Evolutionary conservation across 208 protist species (phyloP).

Genomic region (Crithidia bombi): DNA sequence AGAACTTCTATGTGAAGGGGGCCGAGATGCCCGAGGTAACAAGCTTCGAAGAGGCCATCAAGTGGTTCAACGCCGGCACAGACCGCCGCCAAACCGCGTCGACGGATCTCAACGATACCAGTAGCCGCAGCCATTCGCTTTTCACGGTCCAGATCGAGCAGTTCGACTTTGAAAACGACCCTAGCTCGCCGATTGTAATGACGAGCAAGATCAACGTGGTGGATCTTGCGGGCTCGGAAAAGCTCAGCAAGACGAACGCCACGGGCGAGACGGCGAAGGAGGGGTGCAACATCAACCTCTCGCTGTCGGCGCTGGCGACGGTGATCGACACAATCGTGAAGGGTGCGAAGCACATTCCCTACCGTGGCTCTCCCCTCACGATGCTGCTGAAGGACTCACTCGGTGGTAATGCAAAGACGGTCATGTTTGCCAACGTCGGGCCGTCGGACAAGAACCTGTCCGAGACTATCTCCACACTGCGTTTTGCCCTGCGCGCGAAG

Average conservation of each 20-base stretch:
- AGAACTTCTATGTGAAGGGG: slow-evolving; percentile 93
- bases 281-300: slow-evolving; percentile 95
- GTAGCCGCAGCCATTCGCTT: slow-evolving; percentile 90
- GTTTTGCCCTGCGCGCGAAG: slow-evolving; percentile 89
- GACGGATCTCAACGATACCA: slow-evolving; percentile 91
- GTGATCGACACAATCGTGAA: slow-evolving; percentile 94
- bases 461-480: slow-evolving; percentile 90
- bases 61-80: slow-evolving; percentile 88
- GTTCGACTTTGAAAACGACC: slow-evolving; percentile 89
- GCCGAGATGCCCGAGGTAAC: slow-evolving; percentile 91
- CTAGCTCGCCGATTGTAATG: slow-evolving; percentile 80
- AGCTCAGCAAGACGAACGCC: slow-evolving; percentile 93
- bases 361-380: slow-evolving; percentile 89
- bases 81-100: slow-evolving; percentile 89
- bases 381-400: slow-evolving; percentile 94
- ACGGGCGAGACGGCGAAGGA: slow-evolving; percentile 94
- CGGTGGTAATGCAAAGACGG: slow-evolving; percentile 90
- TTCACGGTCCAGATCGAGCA: slow-evolving; percentile 91
- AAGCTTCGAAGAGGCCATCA: slow-evolving; percentile 81
- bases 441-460: slow-evolving; percentile 87
- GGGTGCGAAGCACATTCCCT: slow-evolving; percentile 90
- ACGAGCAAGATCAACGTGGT: slow-evolving; percentile 94
- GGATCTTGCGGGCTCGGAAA: slow-evolving; percentile 95
- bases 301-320: slow-evolving; percentile 90
- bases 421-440: slow-evolving; percentile 93